These are phyloP conservation scores for Dissophora ornata DNA, from an alignment of 192 early-diverging fungal species.

Conservation along the genomic window DNA sequence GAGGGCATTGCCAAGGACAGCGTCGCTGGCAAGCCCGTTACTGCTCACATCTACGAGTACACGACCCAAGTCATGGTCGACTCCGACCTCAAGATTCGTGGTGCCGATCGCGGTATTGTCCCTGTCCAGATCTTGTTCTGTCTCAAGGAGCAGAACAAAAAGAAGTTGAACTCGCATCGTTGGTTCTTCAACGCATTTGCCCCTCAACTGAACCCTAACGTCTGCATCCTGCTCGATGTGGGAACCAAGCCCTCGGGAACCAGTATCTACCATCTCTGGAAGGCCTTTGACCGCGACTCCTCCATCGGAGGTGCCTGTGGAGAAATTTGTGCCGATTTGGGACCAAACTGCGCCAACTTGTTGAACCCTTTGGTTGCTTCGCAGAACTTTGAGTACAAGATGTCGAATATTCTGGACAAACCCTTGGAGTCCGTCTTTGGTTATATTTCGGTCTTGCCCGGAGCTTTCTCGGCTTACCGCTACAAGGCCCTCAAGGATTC, in stretches of 20 bases:
- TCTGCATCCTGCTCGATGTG: slow-evolving; percentile 92
- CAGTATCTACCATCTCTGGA: slow-evolving; percentile 92
- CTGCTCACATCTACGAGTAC: slow-evolving; percentile 91
- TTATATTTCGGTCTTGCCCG: slow-evolving; percentile 94
- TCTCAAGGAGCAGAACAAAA: slow-evolving; percentile 93
- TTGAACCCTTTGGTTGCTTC: slow-evolving; percentile 91
- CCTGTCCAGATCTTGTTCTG: slow-evolving; percentile 93
- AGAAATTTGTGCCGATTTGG: slow-evolving; percentile 90
- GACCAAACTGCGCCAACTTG: slow-evolving; percentile 75
- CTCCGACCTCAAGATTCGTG: slow-evolving; percentile 70
- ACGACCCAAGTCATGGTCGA: slow-evolving; percentile 83
- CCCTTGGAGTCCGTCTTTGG: slow-evolving; percentile 96
- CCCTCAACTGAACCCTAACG: slow-evolving; percentile 81
- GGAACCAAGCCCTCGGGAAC: slow-evolving; percentile 88
- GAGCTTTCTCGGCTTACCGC: slow-evolving; percentile 94
- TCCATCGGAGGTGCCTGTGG: slow-evolving; percentile 92
- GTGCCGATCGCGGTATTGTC: slow-evolving; percentile 75
- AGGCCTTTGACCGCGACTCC: slow-evolving; percentile 82
- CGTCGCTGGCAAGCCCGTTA: slow-evolving; percentile 77
- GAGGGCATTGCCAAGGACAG: slow-evolving; percentile 75
- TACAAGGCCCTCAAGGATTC: slow-evolving; percentile 85
- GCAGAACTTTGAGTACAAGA: slow-evolving; percentile 99
- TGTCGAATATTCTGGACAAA: slow-evolving; percentile 96
- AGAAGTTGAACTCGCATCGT: slow-evolving; percentile 94
- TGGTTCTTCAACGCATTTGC: slow-evolving; percentile 98